Evolutionary conservation across 108 stramenopile species (phyloP).

Genomic region (Pseudonitzschia multistriata): DNA sequence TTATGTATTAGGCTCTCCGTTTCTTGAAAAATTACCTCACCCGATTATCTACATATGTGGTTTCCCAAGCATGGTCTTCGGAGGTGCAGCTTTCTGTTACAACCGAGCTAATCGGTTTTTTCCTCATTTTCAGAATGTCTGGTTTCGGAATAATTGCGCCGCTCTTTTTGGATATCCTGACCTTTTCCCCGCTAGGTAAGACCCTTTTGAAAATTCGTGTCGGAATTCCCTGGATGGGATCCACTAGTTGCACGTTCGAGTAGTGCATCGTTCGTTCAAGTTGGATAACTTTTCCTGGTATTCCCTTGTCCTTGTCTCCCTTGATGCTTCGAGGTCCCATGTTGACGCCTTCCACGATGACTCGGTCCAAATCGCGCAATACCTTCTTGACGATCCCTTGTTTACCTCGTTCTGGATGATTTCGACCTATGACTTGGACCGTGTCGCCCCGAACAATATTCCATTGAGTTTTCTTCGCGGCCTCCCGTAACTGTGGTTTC

Average conservation of each 20-base stretch:
- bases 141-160: conserved; percentile 93
- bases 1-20: too few species aligned
- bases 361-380: conserved; percentile 74
- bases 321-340: conserved; percentile 65
- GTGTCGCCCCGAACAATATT: conserved; percentile 92
- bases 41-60: conserved; percentile 44
- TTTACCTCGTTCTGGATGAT: conserved; percentile 85
- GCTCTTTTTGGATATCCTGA: conserved; percentile 86
- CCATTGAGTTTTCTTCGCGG: conserved; percentile 52
- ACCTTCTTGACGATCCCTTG: conserved; percentile 81
- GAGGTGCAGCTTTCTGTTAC: conserved; percentile 74
- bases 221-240: conserved; percentile 78
- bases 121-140: conserved; percentile 63
- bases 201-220: conserved; percentile 77
- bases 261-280: conserved; percentile 80
- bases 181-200: conserved; percentile 94
- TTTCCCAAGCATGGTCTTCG: conserved; percentile 79
- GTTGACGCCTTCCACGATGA: conserved; percentile 93
- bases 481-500: conserved; percentile 36
- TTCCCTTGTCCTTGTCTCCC: conserved; percentile 67
- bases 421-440: conserved; percentile 85
- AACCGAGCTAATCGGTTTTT: conserved; percentile 45
- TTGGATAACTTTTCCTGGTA: conserved; percentile 51
- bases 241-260: conserved; percentile 86
- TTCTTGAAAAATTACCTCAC: too few species aligned